Base-by-base conservation (phyloP, 495 filamentous ascomycete species). In the Haplographium delicatum region DNA sequence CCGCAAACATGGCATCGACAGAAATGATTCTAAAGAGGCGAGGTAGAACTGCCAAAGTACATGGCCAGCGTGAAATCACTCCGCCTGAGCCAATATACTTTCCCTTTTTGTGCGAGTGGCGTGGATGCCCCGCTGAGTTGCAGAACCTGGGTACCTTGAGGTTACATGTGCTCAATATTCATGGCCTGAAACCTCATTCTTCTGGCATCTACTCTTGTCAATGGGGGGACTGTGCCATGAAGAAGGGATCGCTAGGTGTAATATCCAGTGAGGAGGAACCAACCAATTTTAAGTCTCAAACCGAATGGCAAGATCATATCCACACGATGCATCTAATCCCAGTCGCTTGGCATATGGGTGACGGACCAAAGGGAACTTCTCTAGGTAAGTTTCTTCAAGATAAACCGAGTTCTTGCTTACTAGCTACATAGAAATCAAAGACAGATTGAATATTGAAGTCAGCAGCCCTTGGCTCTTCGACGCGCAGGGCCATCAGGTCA, bases 141-240 rank as follows among this genome's bases (percentile, higher is more conserved):
- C 84, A 89, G 59, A 89, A 87, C 54, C 58, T 87, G 11, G 72
- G 80, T 5, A 78, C 76, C 1, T 68, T 90, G 4, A 71, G 73
- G 42, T 71, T 71, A 34, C 86, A 91, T 61, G 53, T 88, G 5
- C 53, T 70, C 37, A 82, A 78, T 51, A 63, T 75, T 1, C 84
- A 81, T 56, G 53, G 59, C 20, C 63, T 59, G 48, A 47, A 56
- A 31, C 52, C 54, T 1, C 44, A 44, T 9, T n/a, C 11, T 16
- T 11, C 3, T 52, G 30, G 61, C 18, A 38, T 41, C 6, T 60
- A 62, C 11, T 55, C 64, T 15, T 80, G 77, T 57, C 53, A 59
- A 24, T 80, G 76, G 77, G 57, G 51, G n/a, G 61, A 59, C n/a
- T 80, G 77, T 53, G 62, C 53, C 18, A 20, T 13, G 26, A 16